These are phyloP conservation scores for Mollisia scopiformis DNA, from an alignment of 2,329 filamentous ascomycete genomes.

Conservation along the genomic window DNA sequence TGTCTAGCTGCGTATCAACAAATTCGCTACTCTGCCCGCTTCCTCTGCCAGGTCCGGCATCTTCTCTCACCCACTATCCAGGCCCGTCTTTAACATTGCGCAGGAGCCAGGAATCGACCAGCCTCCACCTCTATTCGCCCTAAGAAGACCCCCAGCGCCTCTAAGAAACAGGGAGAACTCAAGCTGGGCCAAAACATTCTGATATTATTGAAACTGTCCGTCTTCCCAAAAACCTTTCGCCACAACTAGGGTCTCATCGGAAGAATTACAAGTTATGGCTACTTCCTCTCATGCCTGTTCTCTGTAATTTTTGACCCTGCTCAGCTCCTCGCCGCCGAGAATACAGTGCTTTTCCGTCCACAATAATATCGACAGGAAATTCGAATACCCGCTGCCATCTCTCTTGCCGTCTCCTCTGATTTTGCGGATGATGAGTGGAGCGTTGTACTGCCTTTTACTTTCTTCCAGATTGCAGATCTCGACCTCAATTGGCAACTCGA, in stretches of 20 bases:
- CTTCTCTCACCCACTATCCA: background rate
- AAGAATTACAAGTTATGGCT: constrained; percentile 26
- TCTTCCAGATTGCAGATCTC: constrained; percentile 25
- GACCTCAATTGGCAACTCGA: constrained; percentile 23
- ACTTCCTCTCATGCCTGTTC: constrained; percentile 20
- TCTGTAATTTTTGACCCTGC: constrained; percentile 27
- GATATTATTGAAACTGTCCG: constrained; percentile 24
- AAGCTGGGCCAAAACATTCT: constrained; percentile 15
- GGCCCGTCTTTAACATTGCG: constrained; percentile 6
- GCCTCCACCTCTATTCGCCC: constrained; percentile 17
- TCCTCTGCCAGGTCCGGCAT: constrained; percentile 23
- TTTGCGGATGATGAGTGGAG: constrained; percentile 26
- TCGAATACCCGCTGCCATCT: constrained; percentile 9
- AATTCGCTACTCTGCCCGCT: constrained; percentile 17
- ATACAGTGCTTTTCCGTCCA: constrained; percentile 15
- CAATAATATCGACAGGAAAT: constrained; percentile 20
- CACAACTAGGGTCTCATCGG: constrained; percentile 16
- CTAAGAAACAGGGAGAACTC: constrained; percentile 7
- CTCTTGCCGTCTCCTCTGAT: constrained; percentile 16
- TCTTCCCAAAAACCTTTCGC: constrained; percentile 15
- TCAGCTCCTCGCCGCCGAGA: constrained; percentile 11
- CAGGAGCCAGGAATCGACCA: constrained; percentile 14
- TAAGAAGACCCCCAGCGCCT: constrained; percentile 9
- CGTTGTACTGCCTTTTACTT: constrained; percentile 13
- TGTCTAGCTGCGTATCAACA: constrained; percentile 19